Percentiles rank a stretch among this genome's conserved stretches.
phyloP scores from a whole-genome alignment of 2,329 filamentous ascomycete genomes.

The Phyllosticta citriasiana region DNA sequence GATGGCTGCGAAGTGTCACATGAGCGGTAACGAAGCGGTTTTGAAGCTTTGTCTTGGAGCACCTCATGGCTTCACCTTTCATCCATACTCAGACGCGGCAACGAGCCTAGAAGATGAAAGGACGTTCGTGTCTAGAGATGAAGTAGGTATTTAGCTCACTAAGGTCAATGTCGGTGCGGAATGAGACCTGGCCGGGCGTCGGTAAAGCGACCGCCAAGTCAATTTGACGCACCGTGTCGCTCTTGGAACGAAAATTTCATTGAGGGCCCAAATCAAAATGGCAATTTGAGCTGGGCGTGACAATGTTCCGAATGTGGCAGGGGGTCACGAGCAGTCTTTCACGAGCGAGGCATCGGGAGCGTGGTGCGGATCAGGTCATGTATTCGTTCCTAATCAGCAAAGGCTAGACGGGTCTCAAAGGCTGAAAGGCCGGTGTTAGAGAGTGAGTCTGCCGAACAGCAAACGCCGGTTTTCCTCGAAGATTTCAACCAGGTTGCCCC shows the following conservation, averaged over 20 bases:
- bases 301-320: slow-evolving; percentile 8
- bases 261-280: slow-evolving; percentile 6
- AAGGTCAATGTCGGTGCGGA: slow-evolving; percentile 3
- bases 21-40: slow-evolving; percentile 40
- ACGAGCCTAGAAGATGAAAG: slow-evolving; percentile 31
- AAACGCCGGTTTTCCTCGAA: slow-evolving; percentile 8
- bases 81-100: slow-evolving; percentile 29
- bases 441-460: slow-evolving; percentile 1
- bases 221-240: slow-evolving; percentile 8
- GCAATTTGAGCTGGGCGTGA: slow-evolving; percentile 9
- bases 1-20: slow-evolving; percentile 46
- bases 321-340: neutral
- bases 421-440: slow-evolving; percentile 9
- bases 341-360: neutral
- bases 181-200: slow-evolving; percentile 7
- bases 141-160: slow-evolving; percentile 3
- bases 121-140: slow-evolving; percentile 26
- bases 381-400: slow-evolving; percentile 7
- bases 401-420: slow-evolving; percentile 7
- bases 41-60: slow-evolving; percentile 46
- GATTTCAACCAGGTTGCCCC: slow-evolving; percentile 10
- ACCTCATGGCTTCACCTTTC: slow-evolving; percentile 43
- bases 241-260: slow-evolving; percentile 9
- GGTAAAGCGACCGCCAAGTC: slow-evolving; percentile 6
- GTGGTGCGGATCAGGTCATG: slow-evolving; percentile 5